These are phyloP conservation scores for Harringtonia lauricola DNA, from an alignment of 2,329 filamentous ascomycete genomes.

Conservation along the genomic window DNA sequence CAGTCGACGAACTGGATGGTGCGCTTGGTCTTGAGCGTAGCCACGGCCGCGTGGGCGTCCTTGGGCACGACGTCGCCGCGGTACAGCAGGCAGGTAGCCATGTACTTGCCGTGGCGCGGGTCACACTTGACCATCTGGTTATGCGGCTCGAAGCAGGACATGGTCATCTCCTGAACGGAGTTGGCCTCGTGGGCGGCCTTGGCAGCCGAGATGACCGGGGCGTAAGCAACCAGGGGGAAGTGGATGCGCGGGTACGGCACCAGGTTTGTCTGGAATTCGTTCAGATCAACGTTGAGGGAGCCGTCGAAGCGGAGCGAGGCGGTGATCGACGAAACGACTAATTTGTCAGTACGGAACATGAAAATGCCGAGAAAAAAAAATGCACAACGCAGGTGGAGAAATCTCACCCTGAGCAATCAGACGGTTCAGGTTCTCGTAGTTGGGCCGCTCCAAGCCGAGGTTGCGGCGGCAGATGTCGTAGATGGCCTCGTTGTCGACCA, in stretches of 20 bases:
- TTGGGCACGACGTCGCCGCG: conserved; percentile 96
- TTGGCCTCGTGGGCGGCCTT: conserved; percentile 98
- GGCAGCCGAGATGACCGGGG: conserved; percentile 85
- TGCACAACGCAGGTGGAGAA: not conserved
- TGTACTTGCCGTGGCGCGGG: conserved; percentile 98
- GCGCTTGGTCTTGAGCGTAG: conserved; percentile 96
- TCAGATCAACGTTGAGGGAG: conserved; percentile 96
- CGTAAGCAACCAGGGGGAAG: conserved; percentile 95
- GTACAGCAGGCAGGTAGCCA: conserved; percentile 97
- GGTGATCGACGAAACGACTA: conserved; percentile 96
- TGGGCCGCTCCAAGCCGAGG: conserved; percentile 91
- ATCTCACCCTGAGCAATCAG: conserved; percentile 83
- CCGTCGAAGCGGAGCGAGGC: conserved; percentile 97
- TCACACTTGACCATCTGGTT: conserved; percentile 99
- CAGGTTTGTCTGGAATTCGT: conserved; percentile 99
- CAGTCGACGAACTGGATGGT: conserved; percentile 99
- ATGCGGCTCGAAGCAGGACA: conserved; percentile 98
- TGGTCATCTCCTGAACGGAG: conserved; percentile 96
- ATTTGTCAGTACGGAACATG: conserved; percentile 11
- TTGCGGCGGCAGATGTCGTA: conserved; percentile 99
- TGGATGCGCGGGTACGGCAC: conserved; percentile 98
- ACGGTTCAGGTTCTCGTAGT: conserved; percentile 98
- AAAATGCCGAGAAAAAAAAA: not conserved
- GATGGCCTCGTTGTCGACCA: conserved; percentile 99
- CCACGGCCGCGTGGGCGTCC: conserved; percentile 85